Evolutionary conservation across 2,329 filamentous ascomycete genomes (phyloP), one percentile per base, ranked within the genome.

Genomic region (Sclerotinia trifoliorum): DNA sequence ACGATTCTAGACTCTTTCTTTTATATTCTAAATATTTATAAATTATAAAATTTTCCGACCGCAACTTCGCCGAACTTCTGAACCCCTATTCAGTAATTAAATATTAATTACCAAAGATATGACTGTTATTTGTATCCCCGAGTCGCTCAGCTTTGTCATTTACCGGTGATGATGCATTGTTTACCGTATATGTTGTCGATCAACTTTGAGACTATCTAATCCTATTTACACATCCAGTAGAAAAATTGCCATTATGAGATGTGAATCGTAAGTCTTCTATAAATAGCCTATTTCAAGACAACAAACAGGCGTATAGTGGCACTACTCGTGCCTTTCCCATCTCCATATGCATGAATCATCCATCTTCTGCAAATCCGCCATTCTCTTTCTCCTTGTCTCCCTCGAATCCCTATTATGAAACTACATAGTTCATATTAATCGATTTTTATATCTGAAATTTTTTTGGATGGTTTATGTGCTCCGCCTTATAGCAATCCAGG

Each of bases 401-500:
- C n/a, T 24, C 15, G 29, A 4, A 56, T 56, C 19, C 32, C 29
- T 7, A n/a, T n/a, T 6, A n/a, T 2, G 1, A 21, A 39, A 56
- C 13, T 39, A 11, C 13, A 13, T 6, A n/a, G 5, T 39, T 5
- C 21, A 39, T 56, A n/a, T 10, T 0, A 8, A 35, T 56, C n/a
- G 19, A 11, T 56, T 21, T n/a, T 10, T 39, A 55, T 55, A 6
- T 8, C 21, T 55, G 6, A n/a, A 13, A 35, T 35, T 6, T 39
- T 1, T 8, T 56, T 21, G 7, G 10, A 21, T 13, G 10, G 4
- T 39, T n/a, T n/a, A 6, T n/a, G 4, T 4, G 35, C n/a, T 15
- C 19, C 10, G 10, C 0, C 19, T 68, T 35, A 51, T 24, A 66
- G 49, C 11, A 69, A 49, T 62, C 88, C 88, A 71, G 91, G 91